Percentiles rank a stretch among this genome's conserved stretches.
phyloP scores from a whole-genome alignment of 768 basidiomycete species.

The Boletus reticulatus region DNA sequence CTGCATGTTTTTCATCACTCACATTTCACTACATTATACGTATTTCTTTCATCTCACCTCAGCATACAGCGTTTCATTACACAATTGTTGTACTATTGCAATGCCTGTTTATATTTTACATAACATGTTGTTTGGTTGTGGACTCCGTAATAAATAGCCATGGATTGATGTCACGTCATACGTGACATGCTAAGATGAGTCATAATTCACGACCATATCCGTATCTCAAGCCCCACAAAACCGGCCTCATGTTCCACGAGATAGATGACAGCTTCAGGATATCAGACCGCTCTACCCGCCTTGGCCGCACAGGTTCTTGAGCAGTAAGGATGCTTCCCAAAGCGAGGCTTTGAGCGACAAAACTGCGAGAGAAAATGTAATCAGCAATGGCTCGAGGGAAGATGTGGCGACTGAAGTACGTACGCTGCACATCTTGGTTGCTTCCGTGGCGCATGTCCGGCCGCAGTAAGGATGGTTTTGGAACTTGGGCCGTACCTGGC shows the following conservation, averaged over 20 bases:
- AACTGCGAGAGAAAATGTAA: conserved; percentile 12
- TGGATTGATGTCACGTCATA: background rate
- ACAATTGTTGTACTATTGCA: background rate
- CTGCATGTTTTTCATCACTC: too few species aligned
- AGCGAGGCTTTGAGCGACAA: conserved; percentile 31
- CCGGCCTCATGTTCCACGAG: background rate
- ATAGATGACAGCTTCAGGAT: background rate
- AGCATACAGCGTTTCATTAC: background rate
- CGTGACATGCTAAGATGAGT: background rate
- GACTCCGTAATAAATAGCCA: background rate
- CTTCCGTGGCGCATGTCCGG: conserved; percentile 57
- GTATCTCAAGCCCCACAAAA: background rate
- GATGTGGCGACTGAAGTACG: conserved; percentile 1
- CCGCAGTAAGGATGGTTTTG: conserved; percentile 61
- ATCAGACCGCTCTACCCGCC: conserved; percentile 19
- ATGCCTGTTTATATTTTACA: background rate
- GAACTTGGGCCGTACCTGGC: conserved; percentile 59
- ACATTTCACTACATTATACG: background rate
- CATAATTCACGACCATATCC: conserved; percentile 16
- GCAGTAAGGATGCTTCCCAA: conserved; percentile 34
- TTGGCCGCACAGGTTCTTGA: conserved; percentile 32
- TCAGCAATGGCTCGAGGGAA: conserved; percentile 4
- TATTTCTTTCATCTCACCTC: background rate
- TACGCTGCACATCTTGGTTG: conserved; percentile 32
- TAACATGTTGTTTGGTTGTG: background rate